Conservation (phyloP, 2,329 filamentous ascomycete species). For the Sporothrix pseudoabietina region DNA sequence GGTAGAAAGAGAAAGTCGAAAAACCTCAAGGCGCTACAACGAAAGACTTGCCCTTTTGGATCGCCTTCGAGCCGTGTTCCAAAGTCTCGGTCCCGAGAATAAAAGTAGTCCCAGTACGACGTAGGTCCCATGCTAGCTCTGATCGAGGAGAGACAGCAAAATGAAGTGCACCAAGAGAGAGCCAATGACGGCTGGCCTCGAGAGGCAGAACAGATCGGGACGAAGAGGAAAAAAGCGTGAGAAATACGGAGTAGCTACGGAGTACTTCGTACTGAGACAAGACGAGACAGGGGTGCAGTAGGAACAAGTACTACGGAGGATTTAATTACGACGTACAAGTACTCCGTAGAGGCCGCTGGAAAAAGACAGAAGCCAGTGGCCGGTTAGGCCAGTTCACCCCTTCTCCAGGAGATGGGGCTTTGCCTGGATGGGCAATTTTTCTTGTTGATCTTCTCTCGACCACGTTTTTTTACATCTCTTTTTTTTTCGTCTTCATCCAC, state of each 20-base stretch:
- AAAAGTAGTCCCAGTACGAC: background rate
- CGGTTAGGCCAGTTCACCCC: background rate
- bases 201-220: background rate
- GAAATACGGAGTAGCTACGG: background rate
- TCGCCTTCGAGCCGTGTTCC: background rate
- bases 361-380: background rate
- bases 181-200: background rate
- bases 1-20: background rate
- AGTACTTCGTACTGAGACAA: background rate
- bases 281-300: background rate
- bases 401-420: constrained; percentile 1
- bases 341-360: background rate
- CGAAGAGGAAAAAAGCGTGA: background rate
- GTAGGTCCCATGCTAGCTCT: background rate
- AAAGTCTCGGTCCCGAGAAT: constrained; percentile 16
- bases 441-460: constrained; percentile 1
- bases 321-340: too few species aligned
- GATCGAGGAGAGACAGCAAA: background rate
- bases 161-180: background rate
- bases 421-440: background rate
- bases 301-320: too few species aligned
- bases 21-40: background rate
- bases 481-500: background rate
- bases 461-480: constrained; percentile 7
- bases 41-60: constrained; percentile 4